Conservation (phyloP, 192 early-diverging fungal genomes). For the Globomyces pollinis-pini region DNA sequence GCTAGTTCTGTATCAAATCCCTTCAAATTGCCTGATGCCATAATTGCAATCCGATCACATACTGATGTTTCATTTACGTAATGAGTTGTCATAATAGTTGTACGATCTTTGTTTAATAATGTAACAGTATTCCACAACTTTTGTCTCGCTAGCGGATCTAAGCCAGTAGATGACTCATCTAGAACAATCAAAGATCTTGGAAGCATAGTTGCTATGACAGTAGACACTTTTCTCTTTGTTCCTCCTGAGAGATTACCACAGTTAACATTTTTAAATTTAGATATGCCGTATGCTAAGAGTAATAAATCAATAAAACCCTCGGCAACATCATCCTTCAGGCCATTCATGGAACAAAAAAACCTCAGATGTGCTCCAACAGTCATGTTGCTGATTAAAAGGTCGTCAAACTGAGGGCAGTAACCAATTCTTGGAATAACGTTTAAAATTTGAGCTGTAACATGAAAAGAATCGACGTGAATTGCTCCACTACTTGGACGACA, state of each 20-base stretch:
- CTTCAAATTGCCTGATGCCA: background rate
- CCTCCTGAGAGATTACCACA: slow-evolving; percentile 8
- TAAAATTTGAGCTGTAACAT: background rate
- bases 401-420: slow-evolving; percentile 11
- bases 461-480: background rate
- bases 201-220: slow-evolving; percentile 4
- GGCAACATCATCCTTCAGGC: background rate
- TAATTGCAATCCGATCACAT: slow-evolving; percentile 8
- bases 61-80: slow-evolving; percentile 1
- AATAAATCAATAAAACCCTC: background rate
- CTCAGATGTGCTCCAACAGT: background rate
- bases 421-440: slow-evolving; percentile 2
- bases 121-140: slow-evolving; percentile 49
- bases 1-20: background rate
- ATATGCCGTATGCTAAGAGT: background rate
- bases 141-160: slow-evolving; percentile 46
- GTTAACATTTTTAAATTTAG: background rate
- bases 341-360: slow-evolving; percentile 9
- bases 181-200: slow-evolving; percentile 20
- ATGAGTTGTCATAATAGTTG: slow-evolving; percentile 6
- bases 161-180: slow-evolving; percentile 57
- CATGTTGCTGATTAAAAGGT: slow-evolving; percentile 8
- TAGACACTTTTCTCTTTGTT: slow-evolving; percentile 10
- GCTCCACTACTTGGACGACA: background rate
- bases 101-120: background rate